Evolutionary conservation across 108 stramenopile species (phyloP).

Genomic region (Heterococcus sp.): DNA sequence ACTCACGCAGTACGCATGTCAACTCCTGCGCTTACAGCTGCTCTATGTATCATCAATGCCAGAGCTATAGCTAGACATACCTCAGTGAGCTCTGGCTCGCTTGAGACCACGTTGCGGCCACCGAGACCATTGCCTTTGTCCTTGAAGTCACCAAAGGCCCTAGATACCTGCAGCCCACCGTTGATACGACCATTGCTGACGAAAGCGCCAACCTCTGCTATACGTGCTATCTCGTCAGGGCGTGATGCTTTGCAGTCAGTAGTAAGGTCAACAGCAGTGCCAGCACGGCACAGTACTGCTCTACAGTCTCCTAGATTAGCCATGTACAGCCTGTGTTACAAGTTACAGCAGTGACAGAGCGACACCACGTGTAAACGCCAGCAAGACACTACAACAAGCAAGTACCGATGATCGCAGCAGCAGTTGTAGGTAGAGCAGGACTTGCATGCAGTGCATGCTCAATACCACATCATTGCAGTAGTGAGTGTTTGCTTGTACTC

Average conservation of each 20-base stretch:
- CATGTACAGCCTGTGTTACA: conserved; percentile 2
- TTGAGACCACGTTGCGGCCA: neutral
- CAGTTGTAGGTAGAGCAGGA: no score
- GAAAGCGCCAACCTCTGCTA: conserved; percentile 40
- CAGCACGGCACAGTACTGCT: conserved; percentile 40
- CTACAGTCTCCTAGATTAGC: conserved; percentile 52
- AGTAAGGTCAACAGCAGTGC: conserved; percentile 51
- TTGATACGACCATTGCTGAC: neutral
- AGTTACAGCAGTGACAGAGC: neutral
- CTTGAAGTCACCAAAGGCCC: neutral
- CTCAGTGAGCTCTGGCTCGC: neutral
- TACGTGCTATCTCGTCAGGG: conserved; percentile 50
- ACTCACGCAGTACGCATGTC: no score
- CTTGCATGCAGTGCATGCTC: neutral
- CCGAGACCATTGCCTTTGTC: neutral
- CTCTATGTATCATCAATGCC: neutral
- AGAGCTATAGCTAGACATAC: neutral
- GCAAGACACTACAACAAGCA: neutral
- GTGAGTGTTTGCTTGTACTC: no score
- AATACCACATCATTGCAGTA: no score
- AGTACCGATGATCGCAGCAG: neutral
- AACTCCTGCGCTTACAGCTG: neutral
- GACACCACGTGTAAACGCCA: neutral
- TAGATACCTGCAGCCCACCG: neutral
- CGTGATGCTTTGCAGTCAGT: conserved; percentile 51